These are phyloP conservation scores for Ogataea saltuana DNA, from an alignment of 805 yeast genomes.

Conservation along the genomic window DNA sequence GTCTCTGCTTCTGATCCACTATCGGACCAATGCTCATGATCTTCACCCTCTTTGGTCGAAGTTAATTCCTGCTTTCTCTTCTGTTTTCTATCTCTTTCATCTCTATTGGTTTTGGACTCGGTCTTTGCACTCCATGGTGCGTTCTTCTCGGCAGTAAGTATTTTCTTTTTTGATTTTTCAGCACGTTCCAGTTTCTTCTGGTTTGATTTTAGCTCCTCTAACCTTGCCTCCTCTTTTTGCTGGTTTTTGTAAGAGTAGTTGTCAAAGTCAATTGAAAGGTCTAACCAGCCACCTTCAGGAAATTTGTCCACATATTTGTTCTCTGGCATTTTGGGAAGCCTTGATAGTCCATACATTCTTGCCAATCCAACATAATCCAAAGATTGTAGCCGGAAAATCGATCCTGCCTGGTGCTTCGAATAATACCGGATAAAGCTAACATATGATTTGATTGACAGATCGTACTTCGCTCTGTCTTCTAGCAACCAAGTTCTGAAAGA, in stretches of 20 bases:
- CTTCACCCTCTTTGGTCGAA: no score
- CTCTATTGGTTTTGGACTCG: constrained; percentile 52
- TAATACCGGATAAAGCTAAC: constrained; percentile 84
- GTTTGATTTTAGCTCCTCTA: constrained; percentile 55
- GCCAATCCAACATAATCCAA: constrained; percentile 76
- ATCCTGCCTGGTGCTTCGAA: constrained; percentile 82
- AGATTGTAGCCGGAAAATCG: constrained; percentile 75
- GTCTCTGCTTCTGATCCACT: constrained; percentile 46
- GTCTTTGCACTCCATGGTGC: constrained; percentile 79
- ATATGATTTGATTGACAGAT: constrained; percentile 73
- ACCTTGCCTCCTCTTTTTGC: constrained; percentile 61
- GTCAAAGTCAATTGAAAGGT: constrained; percentile 63
- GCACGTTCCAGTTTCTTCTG: constrained; percentile 37
- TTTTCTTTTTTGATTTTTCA: constrained; percentile 43
- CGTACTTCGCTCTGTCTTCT: constrained; percentile 78
- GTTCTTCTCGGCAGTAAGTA: constrained; percentile 51
- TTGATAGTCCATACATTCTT: constrained; percentile 71
- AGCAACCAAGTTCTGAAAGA: constrained; percentile 55
- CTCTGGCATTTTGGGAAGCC: constrained; percentile 96
- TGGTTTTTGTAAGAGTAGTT: constrained; percentile 62
- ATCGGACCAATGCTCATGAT: no score
- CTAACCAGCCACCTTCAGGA: constrained; percentile 77
- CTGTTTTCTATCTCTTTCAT: constrained; percentile 55
- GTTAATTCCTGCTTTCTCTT: no score
- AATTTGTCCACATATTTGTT: constrained; percentile 51